A percentile compares a stretch with the other conserved stretches of the same genome.
These are phyloP conservation scores for Pichia gijzeniarum DNA, from an alignment of 805 yeast species.

Conservation along the genomic window DNA sequence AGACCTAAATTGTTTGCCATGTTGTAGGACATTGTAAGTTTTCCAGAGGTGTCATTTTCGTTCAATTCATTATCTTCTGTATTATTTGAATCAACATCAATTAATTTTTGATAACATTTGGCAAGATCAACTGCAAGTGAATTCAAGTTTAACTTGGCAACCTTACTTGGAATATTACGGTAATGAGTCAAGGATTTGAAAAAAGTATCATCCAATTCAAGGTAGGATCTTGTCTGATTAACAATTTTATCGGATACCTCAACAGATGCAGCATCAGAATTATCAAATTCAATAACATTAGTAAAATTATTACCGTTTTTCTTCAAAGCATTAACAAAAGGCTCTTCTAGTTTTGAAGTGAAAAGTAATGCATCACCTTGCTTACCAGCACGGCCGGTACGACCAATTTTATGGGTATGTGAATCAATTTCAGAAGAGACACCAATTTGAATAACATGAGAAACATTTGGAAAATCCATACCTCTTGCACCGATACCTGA, in stretches of 20 bases:
- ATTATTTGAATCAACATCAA: slow-evolving; percentile 13
- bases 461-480: slow-evolving; percentile 85
- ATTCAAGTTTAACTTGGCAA: slow-evolving; percentile 28
- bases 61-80: slow-evolving; percentile 8
- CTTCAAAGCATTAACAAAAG: slow-evolving; percentile 45
- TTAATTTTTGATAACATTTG: slow-evolving; percentile 25
- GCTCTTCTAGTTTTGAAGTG: slow-evolving; percentile 48
- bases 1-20: slow-evolving; percentile 26
- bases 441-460: slow-evolving; percentile 80
- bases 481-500: slow-evolving; percentile 97
- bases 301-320: slow-evolving; percentile 51
- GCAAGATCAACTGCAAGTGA: slow-evolving; percentile 31
- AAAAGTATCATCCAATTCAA: slow-evolving; percentile 15
- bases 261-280: slow-evolving; percentile 31
- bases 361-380: slow-evolving; percentile 65
- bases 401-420: slow-evolving; percentile 88
- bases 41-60: slow-evolving; percentile 6
- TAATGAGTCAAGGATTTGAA: slow-evolving; percentile 16
- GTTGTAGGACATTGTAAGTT: slow-evolving; percentile 12
- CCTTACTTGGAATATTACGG: slow-evolving; percentile 18
- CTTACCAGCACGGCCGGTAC: slow-evolving; percentile 91
- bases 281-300: slow-evolving; percentile 35
- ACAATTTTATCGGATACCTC: slow-evolving; percentile 29
- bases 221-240: slow-evolving; percentile 10
- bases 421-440: slow-evolving; percentile 69